Evolutionary conservation across 495 filamentous ascomycete species (phyloP), one percentile per base, ranked within the genome.

Genomic region (Aspergillus ostianus): DNA sequence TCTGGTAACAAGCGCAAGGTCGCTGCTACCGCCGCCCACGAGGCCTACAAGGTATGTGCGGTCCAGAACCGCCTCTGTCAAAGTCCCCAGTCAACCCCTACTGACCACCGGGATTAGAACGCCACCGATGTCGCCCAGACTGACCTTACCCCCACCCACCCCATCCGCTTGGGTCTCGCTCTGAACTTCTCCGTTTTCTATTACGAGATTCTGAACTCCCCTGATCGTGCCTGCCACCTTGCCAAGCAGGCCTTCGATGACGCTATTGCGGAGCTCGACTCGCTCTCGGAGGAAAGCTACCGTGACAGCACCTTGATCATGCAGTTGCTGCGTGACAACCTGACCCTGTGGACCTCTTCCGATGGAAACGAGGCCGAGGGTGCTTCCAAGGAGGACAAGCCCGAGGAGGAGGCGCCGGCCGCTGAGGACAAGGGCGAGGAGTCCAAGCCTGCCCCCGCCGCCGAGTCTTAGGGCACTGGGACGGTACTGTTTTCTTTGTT

Each of bases 131-230:
- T 98, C 69, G 94, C 94, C 60, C 90, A 95, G 80, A 96, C 91
- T 63, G 94, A 98, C 74, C 87, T 98, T 62, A 96, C 95, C 53
- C 94, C 94, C 41, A 98, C 94, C 63, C 94, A 98, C 83, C 94
- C 94, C 61, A 98, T 98, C 78, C 94, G 94, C 67, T 91, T 98
- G 62, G 94, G 94, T 72, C 90, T 98, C 64, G 94, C 94, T 61
- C 86, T 98, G 64, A 98, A 98, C 85, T 98, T 98, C 87, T 98
- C 95, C 46, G 94, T 98, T 66, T 98, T 98, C 83, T 98, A 98
- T 87, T 98, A 98, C 76, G 94, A 98, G 85, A 98, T 98, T 75
- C 84, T 98, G 67, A 98, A 98, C 87, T 96, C 94, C 13, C 94
- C 94, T 50, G 94, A 98, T 73, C 93, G 93, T 75, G 94, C 94